Base-by-base conservation (phyloP, 108 stramenopile genomes). In the Nitzschia putrida region DNA sequence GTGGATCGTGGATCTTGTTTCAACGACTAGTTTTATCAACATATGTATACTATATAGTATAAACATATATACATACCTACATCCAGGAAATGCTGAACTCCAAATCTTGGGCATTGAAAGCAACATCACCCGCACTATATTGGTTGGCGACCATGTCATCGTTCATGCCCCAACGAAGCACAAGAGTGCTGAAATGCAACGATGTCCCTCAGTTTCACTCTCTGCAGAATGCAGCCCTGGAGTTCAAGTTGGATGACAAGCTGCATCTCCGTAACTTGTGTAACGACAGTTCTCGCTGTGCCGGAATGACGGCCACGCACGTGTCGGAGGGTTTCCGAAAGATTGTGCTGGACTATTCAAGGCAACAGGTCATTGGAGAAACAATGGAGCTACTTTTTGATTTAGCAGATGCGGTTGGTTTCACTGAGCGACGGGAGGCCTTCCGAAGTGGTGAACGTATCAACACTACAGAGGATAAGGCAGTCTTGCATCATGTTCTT, bases 281-380 rank as follows among this genome's bases (percentile, higher is more conserved):
- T 56, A 85, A 87, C 45, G 88, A 92, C 55, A 80, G 87, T 29
- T 74, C 79, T 55, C 83, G 94, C 0, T 92, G 89, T 52, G 77
- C 87, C 8, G 90, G 86, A 47, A 71, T 95, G 54, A 84, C 84
- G 44, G 88, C 90, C 0, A 78, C 74, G 11, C 88, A 86, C 47
- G 50, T 50, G 22, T 79, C 76, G 26, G 59, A 75, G 29, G 66
- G 74, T 18, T 60, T 72, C 71, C 78, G 90, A 16, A 86, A 83
- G 41, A 93, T 99, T 39, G 71, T 95, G 43, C 70, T 98, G 59
- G 99, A 99, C 72, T 99, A 96, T 77, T 87, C 87, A 42, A 85
- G 99, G 24, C 99, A 99, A 69, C 90, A 95, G 51, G 94, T 97
- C 18, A 95, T 90, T 20, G 91, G 88, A 41, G 93, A 96, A 68